phyloP scores from a whole-genome alignment of 768 basidiomycete genomes.

The Rhodotorula kratochvilovae region DNA sequence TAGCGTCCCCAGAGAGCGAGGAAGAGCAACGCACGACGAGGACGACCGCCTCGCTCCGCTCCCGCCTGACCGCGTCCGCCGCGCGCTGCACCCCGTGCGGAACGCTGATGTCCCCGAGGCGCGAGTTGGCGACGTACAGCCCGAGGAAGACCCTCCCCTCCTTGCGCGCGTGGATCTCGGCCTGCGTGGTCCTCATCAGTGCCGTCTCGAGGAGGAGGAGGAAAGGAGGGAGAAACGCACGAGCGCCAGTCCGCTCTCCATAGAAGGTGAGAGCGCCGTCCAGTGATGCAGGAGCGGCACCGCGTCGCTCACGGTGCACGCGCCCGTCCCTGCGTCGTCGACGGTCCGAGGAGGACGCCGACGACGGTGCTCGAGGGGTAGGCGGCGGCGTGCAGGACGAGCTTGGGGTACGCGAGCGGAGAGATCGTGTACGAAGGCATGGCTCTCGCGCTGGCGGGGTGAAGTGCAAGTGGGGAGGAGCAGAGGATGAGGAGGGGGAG shows the following conservation, averaged over 20 bases:
- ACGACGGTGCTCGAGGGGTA: conserved; percentile 71
- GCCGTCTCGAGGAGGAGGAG: not conserved
- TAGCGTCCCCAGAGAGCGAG: not conserved
- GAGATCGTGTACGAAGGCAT: not conserved
- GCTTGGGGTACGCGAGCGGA: conserved; percentile 3
- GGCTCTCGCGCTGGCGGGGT: not conserved
- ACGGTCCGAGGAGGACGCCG: conserved; percentile 65
- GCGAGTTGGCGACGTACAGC: conserved; percentile 47
- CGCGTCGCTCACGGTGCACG: conserved; percentile 56
- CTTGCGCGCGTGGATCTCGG: conserved; percentile 35
- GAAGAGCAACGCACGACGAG: conserved; percentile 58
- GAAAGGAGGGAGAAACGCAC: conserved; percentile 6
- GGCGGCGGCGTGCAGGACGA: conserved; percentile 68
- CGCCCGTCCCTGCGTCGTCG: conserved; percentile 1
- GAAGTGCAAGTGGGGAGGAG: not conserved
- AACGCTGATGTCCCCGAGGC: conserved; percentile 59
- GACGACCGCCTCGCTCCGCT: conserved; percentile 62
- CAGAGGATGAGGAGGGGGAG: not conserved
- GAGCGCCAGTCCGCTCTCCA: conserved; percentile 60
- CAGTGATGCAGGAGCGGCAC: conserved; percentile 78
- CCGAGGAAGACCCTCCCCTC: conserved; percentile 35
- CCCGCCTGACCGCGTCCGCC: conserved; percentile 55
- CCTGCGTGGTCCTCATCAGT: conserved; percentile 22
- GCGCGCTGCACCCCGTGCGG: conserved; percentile 65
- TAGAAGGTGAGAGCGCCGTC: conserved; percentile 77